Evolutionary conservation across 169 alveolate species (phyloP).

Genomic region (Plasmodium vinckei): DNA sequence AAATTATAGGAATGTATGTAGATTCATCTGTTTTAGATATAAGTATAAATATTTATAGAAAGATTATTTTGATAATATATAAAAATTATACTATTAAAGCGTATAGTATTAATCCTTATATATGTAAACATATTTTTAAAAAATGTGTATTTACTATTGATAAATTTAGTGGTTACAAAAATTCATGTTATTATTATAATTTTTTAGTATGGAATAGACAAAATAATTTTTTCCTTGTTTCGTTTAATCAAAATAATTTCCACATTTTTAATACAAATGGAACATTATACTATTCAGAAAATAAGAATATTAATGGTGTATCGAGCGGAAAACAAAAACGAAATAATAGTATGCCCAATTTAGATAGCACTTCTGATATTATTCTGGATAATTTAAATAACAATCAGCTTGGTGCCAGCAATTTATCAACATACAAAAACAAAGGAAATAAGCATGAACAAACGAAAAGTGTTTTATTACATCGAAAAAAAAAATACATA

Average conservation of each 20-base stretch:
- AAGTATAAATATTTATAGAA: constrained; percentile 56
- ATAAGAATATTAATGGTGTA: not conserved
- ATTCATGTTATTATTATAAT: constrained; percentile 21
- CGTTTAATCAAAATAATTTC: constrained; percentile 47
- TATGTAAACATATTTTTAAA: constrained; percentile 67
- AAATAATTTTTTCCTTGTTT: constrained; percentile 57
- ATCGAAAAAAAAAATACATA: constrained; percentile 11
- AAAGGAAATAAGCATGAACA: not conserved
- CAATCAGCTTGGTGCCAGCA: not conserved
- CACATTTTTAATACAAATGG: constrained; percentile 75
- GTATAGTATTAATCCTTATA: constrained; percentile 54
- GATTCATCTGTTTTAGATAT: constrained; percentile 47
- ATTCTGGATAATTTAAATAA: not conserved
- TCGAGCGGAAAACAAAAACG: not conserved
- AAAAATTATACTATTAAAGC: constrained; percentile 40
- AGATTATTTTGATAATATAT: constrained; percentile 43
- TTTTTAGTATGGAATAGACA: constrained; percentile 71
- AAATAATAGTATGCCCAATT: not conserved
- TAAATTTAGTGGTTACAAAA: constrained; percentile 17
- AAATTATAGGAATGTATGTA: constrained; percentile 52
- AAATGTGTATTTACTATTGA: constrained; percentile 53
- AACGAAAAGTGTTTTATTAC: not conserved
- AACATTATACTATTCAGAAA: constrained; percentile 33
- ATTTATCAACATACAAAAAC: not conserved
- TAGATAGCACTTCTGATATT: not conserved